Conservation (phyloP, 106 monocot genomes). For the Amphibolis antarctica region DNA sequence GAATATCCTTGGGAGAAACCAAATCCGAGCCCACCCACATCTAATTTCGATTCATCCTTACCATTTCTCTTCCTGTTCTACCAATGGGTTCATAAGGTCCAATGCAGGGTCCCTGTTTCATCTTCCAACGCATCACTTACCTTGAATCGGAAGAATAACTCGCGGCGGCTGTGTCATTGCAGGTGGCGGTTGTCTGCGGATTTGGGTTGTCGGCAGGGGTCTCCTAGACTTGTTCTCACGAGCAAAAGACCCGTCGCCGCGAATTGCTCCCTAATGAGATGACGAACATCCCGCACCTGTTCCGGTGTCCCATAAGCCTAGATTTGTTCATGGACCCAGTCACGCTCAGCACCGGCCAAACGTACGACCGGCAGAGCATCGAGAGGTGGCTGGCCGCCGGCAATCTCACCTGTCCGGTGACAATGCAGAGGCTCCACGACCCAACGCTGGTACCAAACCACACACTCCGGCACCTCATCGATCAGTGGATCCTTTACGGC, state of each 20-base stretch:
- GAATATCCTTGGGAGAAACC: conserved; percentile 1
- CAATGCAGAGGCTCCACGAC: conserved; percentile 77
- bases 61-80: neutral
- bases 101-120: neutral
- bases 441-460: conserved; percentile 62
- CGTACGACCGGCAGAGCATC: conserved; percentile 82
- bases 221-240: neutral
- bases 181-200: no score
- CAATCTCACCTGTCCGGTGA: conserved; percentile 79
- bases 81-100: neutral
- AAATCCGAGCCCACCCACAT: neutral
- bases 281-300: conserved; percentile 67
- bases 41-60: neutral
- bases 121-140: neutral
- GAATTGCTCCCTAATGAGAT: neutral
- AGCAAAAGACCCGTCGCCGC: no score
- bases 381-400: conserved; percentile 73
- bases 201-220: neutral
- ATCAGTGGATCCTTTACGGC: conserved; percentile 53
- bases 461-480: conserved; percentile 77
- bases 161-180: neutral
- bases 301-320: conserved; percentile 81
- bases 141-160: neutral
- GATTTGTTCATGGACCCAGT: conserved; percentile 92
- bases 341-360: conserved; percentile 85